Conservation (phyloP, 164 flowering plant genomes). For the Houttuynia cordata region DNA sequence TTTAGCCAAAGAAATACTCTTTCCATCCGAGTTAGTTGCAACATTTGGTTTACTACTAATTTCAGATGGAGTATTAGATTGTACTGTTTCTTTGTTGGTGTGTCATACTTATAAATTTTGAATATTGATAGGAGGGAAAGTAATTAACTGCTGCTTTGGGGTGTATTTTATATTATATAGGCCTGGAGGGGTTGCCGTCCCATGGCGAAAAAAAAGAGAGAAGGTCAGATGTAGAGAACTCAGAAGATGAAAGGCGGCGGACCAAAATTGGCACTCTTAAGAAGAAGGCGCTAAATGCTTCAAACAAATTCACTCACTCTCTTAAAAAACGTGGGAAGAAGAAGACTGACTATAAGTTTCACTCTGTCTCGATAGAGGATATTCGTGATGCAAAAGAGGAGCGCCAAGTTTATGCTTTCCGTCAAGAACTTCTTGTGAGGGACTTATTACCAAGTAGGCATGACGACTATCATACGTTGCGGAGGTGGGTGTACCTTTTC, state of each 20-base stretch:
- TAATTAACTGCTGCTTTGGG: not conserved
- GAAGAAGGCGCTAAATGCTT: slow-evolving; percentile 81
- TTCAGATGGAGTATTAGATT: too few relatives aligned
- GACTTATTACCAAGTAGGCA: slow-evolving; percentile 62
- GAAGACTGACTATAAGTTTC: slow-evolving; percentile 60
- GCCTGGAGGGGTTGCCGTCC: slow-evolving; percentile 27
- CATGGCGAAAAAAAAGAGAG: slow-evolving; percentile 57
- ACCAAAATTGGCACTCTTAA: slow-evolving; percentile 64
- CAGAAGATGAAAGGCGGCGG: slow-evolving; percentile 70
- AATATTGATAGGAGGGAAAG: not conserved
- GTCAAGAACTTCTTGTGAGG: slow-evolving; percentile 47
- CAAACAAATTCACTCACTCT: slow-evolving; percentile 80
- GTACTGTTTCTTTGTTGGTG: not conserved
- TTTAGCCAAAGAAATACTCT: too few relatives aligned
- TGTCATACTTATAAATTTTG: not conserved
- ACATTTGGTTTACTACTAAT: too few relatives aligned
- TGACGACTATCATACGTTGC: slow-evolving; percentile 78
- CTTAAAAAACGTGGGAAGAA: slow-evolving; percentile 77
- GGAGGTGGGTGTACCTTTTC: slow-evolving; percentile 34
- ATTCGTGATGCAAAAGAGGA: slow-evolving; percentile 74
- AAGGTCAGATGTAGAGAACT: slow-evolving; percentile 59
- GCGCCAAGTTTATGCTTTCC: slow-evolving; percentile 59
- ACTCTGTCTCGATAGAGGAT: slow-evolving; percentile 72
- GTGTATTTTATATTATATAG: slow-evolving; percentile 11
- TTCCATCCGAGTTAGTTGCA: too few relatives aligned